Conservation (phyloP, 2,329 filamentous ascomycete species). For the Didymella lethalis region DNA sequence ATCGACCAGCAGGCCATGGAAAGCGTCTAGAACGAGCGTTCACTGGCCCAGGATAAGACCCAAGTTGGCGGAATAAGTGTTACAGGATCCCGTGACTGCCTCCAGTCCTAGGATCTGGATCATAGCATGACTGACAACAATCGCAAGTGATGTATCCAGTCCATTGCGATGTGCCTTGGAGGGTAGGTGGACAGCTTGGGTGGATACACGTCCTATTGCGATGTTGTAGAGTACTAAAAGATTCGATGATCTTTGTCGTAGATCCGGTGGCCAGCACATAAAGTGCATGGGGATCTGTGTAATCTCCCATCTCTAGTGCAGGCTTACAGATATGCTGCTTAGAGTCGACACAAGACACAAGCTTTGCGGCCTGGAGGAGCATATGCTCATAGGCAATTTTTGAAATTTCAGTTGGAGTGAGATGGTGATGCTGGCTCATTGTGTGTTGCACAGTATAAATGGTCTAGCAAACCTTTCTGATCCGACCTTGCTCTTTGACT, state of each 20-base stretch:
- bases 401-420: neutral
- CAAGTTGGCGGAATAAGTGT: neutral
- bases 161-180: neutral
- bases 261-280: neutral
- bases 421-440: neutral
- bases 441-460: neutral
- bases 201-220: neutral
- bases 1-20: neutral
- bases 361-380: neutral
- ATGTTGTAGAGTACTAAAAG: neutral
- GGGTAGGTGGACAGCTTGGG: no score
- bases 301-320: neutral
- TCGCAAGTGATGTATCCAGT: neutral
- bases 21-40: neutral
- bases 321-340: neutral
- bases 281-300: neutral
- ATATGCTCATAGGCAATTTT: neutral
- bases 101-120: neutral
- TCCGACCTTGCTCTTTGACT: neutral
- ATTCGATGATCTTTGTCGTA: neutral
- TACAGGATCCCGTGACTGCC: neutral
- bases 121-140: neutral
- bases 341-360: neutral
- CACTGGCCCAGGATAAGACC: neutral
- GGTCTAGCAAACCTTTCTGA: neutral